Percentiles rank a stretch among this genome's conserved stretches.
Evolutionary conservation across 2,329 filamentous ascomycete species (phyloP).

Genomic region (Achaetomium macrosporum): DNA sequence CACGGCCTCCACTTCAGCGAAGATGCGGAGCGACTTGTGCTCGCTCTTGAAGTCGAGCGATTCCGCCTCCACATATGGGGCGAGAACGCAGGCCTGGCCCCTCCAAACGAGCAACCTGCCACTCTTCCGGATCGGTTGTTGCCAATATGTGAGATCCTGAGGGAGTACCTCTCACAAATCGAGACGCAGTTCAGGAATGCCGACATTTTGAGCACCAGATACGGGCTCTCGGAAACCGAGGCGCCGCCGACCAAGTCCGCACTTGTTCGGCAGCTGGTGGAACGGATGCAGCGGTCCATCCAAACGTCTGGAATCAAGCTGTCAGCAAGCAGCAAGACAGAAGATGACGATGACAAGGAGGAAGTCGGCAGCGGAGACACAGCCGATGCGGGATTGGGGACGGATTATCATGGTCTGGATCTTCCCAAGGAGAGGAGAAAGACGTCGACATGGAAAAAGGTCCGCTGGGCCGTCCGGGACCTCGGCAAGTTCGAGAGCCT

Average conservation of each 20-base stretch:
- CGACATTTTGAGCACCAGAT: slow-evolving; percentile 5
- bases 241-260: slow-evolving; percentile 14
- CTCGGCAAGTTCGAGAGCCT: slow-evolving; percentile 14
- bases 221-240: slow-evolving; percentile 11
- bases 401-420: too few species aligned
- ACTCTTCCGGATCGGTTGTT: slow-evolving; percentile 4
- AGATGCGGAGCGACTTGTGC: slow-evolving; percentile 15
- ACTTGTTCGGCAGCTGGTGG: slow-evolving; percentile 5
- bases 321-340: not conserved
- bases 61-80: slow-evolving; percentile 17
- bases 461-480: slow-evolving; percentile 15
- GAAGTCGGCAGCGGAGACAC: too few species aligned
- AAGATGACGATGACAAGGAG: not conserved
- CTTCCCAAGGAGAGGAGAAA: not conserved
- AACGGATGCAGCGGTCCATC: slow-evolving; percentile 13
- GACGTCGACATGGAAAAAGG: slow-evolving; percentile 7
- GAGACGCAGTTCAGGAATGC: slow-evolving; percentile 7
- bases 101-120: not conserved
- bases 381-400: not conserved
- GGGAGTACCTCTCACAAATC: slow-evolving; percentile 12
- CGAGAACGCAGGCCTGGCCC: slow-evolving; percentile 14
- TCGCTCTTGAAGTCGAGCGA: slow-evolving; percentile 14
- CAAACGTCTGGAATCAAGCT: not conserved
- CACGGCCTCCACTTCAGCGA: slow-evolving; percentile 11
- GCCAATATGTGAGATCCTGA: slow-evolving; percentile 8